A percentile compares a stretch with the other conserved stretches of the same genome.
These are phyloP conservation scores for Ceratocystis papillata DNA, from an alignment of 2,329 filamentous ascomycete species.

Conservation along the genomic window DNA sequence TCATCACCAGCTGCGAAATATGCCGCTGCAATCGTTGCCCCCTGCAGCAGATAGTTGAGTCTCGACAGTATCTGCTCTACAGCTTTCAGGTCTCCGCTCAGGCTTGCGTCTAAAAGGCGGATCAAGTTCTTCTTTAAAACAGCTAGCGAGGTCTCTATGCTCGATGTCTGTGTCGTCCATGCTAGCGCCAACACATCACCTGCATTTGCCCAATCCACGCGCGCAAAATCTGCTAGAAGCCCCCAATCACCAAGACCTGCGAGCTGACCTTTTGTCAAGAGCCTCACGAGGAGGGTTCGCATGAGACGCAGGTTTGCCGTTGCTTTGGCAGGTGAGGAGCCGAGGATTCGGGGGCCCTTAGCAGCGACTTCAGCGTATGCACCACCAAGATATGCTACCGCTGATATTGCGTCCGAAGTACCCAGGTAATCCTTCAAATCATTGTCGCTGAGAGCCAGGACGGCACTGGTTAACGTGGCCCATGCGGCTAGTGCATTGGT, in stretches of 20 bases:
- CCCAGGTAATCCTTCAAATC: constrained; percentile 39
- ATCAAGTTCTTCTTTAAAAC: constrained; percentile 52
- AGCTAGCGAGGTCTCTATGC: constrained; percentile 46
- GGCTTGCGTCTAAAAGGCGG: constrained; percentile 50
- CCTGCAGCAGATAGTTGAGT: constrained; percentile 54
- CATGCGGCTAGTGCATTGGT: constrained; percentile 65
- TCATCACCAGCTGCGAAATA: constrained; percentile 77
- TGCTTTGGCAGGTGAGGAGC: constrained; percentile 30
- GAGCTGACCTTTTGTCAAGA: constrained; percentile 36
- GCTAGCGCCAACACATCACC: constrained; percentile 40
- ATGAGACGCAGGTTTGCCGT: constrained; percentile 48
- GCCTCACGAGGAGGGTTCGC: constrained; percentile 53
- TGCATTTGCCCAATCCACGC: constrained; percentile 47
- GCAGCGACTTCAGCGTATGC: constrained; percentile 49
- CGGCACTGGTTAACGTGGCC: constrained; percentile 54
- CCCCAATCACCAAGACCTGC: constrained; percentile 50
- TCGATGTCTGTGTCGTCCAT: constrained; percentile 41
- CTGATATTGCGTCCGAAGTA: constrained; percentile 15
- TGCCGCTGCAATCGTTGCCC: constrained; percentile 45
- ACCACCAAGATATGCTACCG: constrained; percentile 53
- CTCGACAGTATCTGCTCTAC: constrained; percentile 46
- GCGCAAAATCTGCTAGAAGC: constrained; percentile 60
- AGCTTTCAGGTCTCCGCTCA: constrained; percentile 39
- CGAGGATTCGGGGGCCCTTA: constrained; percentile 31
- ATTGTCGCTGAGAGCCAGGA: constrained; percentile 48